Base-by-base conservation (phyloP, 2,329 filamentous ascomycete species). In the Monosporascus sp. region DNA sequence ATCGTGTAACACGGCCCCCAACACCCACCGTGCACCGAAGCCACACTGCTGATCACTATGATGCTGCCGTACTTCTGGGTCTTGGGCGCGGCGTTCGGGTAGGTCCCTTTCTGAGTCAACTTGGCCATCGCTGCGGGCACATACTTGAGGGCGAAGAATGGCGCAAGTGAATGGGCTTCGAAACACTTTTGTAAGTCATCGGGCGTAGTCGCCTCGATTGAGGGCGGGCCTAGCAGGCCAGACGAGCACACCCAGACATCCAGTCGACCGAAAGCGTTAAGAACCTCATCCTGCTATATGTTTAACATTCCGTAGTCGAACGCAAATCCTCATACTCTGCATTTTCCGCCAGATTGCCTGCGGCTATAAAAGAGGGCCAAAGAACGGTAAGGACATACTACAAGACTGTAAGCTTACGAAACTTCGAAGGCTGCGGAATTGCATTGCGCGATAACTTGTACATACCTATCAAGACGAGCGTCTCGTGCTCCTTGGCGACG, bases 121-220 rank as follows among this genome's bases (percentile, higher is more conserved):
- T 85, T 85, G 18, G 70, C 74, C 83, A 86, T 85, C 2, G 83
- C 83, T 2, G 81, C 77, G 0, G 82, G 81, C 0, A 81, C 81
- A 60, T 85, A 84, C 64, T 85, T 85, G 56, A 85, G 72, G 1
- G 82, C 82, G 59, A 83, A 84, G 71, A 86, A 85, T 2, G 83
- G 81, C 6, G 81, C 80, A 67, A 85, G 75, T 39, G 74, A 75
- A 61, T 85, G 83, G 2, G 80, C 78, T 61, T 84, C 80, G 64
- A 85, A 84, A 55, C 78, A 79, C 47, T 75, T 76, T 62, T 77
- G 74, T 15, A 85, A 69, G 60, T 83, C 80, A 11, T 70, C 67
- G 0, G 82, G 79, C 0, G 78, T 80, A 2, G 82, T 85, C 15
- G 73, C 72, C 34, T 76, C 74, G 54, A 85, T 80, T 1, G 76